phyloP scores from a whole-genome alignment of 805 yeast genomes.

The Ogataea naganishii region DNA sequence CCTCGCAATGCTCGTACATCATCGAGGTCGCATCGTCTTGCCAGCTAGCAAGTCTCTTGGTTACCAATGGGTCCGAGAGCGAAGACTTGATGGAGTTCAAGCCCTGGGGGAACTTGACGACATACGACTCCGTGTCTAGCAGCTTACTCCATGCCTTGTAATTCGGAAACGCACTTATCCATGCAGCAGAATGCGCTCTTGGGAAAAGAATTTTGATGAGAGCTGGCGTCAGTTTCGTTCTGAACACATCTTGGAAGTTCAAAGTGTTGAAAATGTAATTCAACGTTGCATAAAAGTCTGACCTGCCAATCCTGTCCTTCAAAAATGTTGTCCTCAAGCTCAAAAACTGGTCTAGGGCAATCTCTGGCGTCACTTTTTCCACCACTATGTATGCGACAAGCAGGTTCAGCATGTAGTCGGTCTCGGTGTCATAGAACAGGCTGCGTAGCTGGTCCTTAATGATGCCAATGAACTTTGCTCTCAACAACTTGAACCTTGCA shows the following conservation, averaged over 20 bases:
- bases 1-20: no score
- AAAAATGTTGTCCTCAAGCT: slow-evolving; percentile 11
- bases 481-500: slow-evolving; percentile 11
- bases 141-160: slow-evolving; percentile 20
- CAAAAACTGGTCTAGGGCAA: slow-evolving; percentile 16
- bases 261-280: slow-evolving; percentile 22
- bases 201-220: slow-evolving; percentile 15
- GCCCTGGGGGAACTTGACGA: no score
- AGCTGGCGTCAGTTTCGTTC: slow-evolving; percentile 14
- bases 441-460: slow-evolving; percentile 12
- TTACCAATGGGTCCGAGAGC: no score
- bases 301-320: slow-evolving; percentile 3
- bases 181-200: slow-evolving; percentile 11
- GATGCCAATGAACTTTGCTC: slow-evolving; percentile 9
- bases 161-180: slow-evolving; percentile 17
- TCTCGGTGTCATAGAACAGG: slow-evolving; percentile 19
- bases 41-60: no score
- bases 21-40: no score
- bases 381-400: slow-evolving; percentile 16
- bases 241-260: slow-evolving; percentile 14
- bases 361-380: slow-evolving; percentile 9
- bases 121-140: slow-evolving; percentile 16
- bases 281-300: slow-evolving; percentile 17
- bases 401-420: slow-evolving; percentile 18
- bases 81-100: no score